Base-by-base conservation (phyloP, 768 basidiomycete genomes). In the Hericium coralloides region DNA sequence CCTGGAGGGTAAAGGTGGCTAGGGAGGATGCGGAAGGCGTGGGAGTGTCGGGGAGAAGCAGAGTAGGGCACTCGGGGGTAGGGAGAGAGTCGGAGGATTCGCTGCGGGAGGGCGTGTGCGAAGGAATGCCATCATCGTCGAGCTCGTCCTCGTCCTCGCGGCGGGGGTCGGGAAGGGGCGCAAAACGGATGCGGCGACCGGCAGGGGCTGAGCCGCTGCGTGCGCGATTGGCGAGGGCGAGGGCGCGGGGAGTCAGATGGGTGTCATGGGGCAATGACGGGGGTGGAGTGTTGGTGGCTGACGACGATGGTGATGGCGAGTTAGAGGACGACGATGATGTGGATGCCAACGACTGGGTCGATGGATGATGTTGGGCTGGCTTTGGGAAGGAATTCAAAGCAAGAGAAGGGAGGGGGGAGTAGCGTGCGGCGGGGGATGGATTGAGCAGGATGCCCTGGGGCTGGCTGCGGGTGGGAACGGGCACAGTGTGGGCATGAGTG, bases 201-300 rank as follows among this genome's bases (percentile, higher is more conserved):
- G n/a, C 41, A 14, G 25, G 8, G 56, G 20, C 2, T 23, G 10
- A 26, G 45, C 14, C 36, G 45, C 12, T 23, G 49, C 36, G 12
- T 37, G 49, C 49, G 50, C 60, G 36, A 36, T 38, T 55, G 47
- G 54, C 69, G 54, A 58, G 63, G 60, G 52, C 62, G 52, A 70
- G 69, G 61, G 72, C 75, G 65, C 76, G 70, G 59, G 75, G 75
- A 23, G 67, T 69, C 58, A 73, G 66, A 61, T 73, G 60, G 59
- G 77, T 73, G 52, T 79, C 76, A 52, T 81, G 76, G 36, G 69
- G 67, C 41, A 51, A 52, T 9, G 64, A 60, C 4, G 62, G 49
- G 10, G 23, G 22, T 15, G 49, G 49, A 17, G 23, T 50, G 49
- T 25, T 23, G 20, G 23, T 50, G 49, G 26, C 17, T 17, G 23